A percentile compares a stretch with the other conserved stretches of the same genome.
phyloP scores from a whole-genome alignment of 768 basidiomycete species.

The Tulasnella sp. region DNA sequence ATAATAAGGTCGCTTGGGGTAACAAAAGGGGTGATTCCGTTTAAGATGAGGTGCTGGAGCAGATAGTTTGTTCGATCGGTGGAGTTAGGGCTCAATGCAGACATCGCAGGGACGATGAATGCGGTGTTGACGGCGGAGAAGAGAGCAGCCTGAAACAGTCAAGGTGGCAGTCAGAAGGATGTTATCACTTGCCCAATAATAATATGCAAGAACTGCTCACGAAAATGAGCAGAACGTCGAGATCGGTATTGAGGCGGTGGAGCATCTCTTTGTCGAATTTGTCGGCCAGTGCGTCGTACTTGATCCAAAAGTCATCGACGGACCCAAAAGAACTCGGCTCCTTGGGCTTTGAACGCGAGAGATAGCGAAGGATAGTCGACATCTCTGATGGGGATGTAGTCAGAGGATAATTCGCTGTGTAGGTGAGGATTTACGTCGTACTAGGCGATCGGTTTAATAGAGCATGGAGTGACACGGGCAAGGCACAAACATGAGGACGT shows the following conservation, averaged over 20 bases:
- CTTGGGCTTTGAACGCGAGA: too few relatives aligned
- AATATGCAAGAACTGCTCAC: not conserved
- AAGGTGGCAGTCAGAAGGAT: not conserved
- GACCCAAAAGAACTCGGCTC: not conserved
- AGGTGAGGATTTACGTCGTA: too few relatives aligned
- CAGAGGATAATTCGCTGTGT: too few relatives aligned
- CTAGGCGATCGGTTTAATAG: too few relatives aligned
- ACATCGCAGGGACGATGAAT: not conserved
- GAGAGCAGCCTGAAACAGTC: not conserved
- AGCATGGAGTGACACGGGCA: too few relatives aligned
- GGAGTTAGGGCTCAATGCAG: not conserved
- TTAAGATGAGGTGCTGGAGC: not conserved
- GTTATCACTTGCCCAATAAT: too few relatives aligned
- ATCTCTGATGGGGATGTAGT: too few relatives aligned
- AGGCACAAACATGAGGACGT: too few relatives aligned
- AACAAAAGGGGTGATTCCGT: not conserved
- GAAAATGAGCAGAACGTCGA: not conserved
- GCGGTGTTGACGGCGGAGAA: constrained; percentile 5
- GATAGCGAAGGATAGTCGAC: too few relatives aligned
- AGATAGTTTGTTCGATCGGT: not conserved
- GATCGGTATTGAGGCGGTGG: not conserved
- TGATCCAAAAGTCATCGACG: not conserved
- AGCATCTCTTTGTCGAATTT: not conserved
- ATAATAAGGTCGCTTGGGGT: not conserved
- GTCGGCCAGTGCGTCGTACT: not conserved